phyloP scores from a whole-genome alignment of 2,329 filamentous ascomycete genomes.

The Tolypocladium inflatum region DNA sequence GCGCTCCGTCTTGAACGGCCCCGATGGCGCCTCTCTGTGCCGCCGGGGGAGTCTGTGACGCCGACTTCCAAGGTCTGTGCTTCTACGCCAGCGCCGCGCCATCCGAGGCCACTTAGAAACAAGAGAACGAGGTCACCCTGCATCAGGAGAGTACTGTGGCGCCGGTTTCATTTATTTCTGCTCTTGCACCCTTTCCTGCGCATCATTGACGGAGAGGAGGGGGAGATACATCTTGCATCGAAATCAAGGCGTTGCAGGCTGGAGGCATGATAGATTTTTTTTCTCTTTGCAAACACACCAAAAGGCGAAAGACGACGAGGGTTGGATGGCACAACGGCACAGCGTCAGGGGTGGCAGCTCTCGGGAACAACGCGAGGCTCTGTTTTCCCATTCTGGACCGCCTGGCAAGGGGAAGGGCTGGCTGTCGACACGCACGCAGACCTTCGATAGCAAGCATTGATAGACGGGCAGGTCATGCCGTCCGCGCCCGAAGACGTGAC shows the following conservation, averaged over 20 bases:
- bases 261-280: slow-evolving; percentile 19
- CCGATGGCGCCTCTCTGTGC: not conserved
- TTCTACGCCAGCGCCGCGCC: not conserved
- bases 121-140: not conserved
- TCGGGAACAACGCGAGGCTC: not conserved
- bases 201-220: slow-evolving; percentile 8
- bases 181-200: slow-evolving; percentile 5
- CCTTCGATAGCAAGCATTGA: slow-evolving; percentile 4
- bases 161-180: not conserved
- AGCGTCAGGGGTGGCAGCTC: not conserved
- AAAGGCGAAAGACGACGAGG: not conserved
- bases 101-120: not conserved
- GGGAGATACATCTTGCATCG: slow-evolving; percentile 11
- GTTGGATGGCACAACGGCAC: not conserved
- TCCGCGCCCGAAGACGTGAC: not conserved
- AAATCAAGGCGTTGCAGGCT: slow-evolving; percentile 20
- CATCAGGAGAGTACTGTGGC: not conserved
- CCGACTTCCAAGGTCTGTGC: not conserved
- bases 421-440: not conserved
- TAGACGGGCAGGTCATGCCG: slow-evolving; percentile 3
- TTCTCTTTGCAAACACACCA: not conserved
- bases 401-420: not conserved
- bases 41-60: not conserved
- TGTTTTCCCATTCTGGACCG: not conserved
- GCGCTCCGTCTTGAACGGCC: not conserved